Conservation (phyloP, 1,139 yeast species). For the Saccharomyces hybrid region DNA sequence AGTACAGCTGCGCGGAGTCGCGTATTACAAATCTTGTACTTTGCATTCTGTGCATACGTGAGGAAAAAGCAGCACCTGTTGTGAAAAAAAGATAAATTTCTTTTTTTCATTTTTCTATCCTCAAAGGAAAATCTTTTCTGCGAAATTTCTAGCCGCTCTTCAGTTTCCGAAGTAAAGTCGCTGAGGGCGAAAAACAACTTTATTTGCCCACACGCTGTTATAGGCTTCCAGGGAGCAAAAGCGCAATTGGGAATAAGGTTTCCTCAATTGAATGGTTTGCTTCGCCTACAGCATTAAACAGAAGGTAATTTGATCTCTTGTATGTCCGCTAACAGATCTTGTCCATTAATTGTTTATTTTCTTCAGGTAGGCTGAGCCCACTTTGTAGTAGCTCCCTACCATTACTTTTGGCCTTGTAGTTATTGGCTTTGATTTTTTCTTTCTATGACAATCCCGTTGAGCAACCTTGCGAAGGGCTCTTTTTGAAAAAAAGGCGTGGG, state of each 20-base stretch:
- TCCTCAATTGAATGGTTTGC: background rate
- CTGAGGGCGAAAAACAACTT: background rate
- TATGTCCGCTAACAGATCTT: background rate
- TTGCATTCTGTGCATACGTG: constrained; percentile 1
- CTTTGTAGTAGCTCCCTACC: background rate
- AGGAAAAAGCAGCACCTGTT: background rate
- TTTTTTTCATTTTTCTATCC: background rate
- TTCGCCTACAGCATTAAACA: background rate
- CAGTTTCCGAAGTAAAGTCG: background rate
- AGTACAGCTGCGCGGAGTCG: background rate
- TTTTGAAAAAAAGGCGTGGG: background rate
- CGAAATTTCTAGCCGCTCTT: background rate
- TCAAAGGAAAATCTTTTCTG: background rate
- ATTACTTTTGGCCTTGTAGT: background rate
- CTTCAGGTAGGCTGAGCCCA: background rate
- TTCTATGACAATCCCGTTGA: background rate
- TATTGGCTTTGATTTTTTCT: background rate
- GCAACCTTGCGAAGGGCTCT: background rate
- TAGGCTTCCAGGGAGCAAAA: background rate
- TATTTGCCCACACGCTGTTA: background rate
- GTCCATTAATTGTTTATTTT: background rate
- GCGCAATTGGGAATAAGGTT: background rate
- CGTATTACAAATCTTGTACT: background rate
- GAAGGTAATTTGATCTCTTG: background rate
- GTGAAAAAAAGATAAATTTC: background rate